Conservation (phyloP, 2,329 filamentous ascomycete genomes). For the Elsinoe australis region DNA sequence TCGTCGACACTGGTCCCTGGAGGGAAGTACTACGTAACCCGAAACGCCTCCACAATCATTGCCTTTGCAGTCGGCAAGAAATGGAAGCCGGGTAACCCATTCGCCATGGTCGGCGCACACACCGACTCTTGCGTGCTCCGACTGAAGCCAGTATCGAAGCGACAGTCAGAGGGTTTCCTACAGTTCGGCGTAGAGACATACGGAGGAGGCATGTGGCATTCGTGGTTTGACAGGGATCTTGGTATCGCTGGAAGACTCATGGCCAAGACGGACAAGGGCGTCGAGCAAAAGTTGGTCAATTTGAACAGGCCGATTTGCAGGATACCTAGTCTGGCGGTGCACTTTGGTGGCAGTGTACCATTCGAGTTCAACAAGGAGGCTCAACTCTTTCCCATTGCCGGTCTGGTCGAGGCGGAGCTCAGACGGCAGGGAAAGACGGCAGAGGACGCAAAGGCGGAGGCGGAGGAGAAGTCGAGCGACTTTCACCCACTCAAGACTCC, state of each 20-base stretch:
- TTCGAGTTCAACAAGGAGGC: constrained; percentile 97
- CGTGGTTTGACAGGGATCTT: constrained; percentile 93
- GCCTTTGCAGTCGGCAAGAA: constrained; percentile 85
- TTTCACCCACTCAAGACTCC: constrained; percentile 72
- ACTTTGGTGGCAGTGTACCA: constrained; percentile 75
- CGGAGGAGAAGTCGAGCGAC: constrained; percentile 32
- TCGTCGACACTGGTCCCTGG: constrained; percentile 68
- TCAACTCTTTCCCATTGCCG: constrained; percentile 88
- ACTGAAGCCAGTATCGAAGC: constrained; percentile 91
- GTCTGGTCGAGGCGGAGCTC: constrained; percentile 77
- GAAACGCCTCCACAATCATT: constrained; percentile 85
- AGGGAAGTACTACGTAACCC: constrained; percentile 92
- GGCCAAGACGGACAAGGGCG: constrained; percentile 64
- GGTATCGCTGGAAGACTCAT: constrained; percentile 83
- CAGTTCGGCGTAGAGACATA: constrained; percentile 97
- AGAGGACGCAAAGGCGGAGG: constrained; percentile 41
- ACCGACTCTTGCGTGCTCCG: constrained; percentile 90
- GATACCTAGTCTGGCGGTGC: constrained; percentile 89
- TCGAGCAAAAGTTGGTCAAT: constrained; percentile 79
- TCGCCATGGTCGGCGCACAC: constrained; percentile 89
- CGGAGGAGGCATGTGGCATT: constrained; percentile 94
- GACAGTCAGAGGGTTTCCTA: constrained; percentile 74
- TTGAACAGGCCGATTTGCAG: constrained; percentile 83
- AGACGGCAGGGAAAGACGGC: constrained; percentile 60
- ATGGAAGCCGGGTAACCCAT: constrained; percentile 86